Conservation (phyloP, 805 yeast genomes). For the Teunomyces barrocoloradensis region DNA sequence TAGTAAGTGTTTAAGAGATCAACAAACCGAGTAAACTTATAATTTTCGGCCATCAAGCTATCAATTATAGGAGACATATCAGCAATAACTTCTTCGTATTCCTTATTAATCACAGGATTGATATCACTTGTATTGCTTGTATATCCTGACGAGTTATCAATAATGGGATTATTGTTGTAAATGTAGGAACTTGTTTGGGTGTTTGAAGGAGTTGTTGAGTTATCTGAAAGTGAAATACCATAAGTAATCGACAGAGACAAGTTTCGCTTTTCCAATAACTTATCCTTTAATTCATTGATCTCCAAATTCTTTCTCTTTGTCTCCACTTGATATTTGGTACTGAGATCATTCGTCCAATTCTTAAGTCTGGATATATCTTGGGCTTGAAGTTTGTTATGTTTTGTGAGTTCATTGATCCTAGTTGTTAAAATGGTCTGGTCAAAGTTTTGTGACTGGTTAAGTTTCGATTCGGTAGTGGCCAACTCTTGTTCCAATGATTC, state of each 20-base stretch:
- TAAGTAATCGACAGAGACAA: conserved; percentile 26
- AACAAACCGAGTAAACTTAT: conserved; percentile 32
- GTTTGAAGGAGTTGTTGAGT: conserved; percentile 18
- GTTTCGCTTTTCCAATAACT: conserved; percentile 32
- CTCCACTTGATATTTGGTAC: conserved; percentile 34
- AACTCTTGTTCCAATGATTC: conserved; percentile 20
- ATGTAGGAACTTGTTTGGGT: conserved; percentile 11
- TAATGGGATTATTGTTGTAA: conserved; percentile 31
- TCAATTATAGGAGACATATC: conserved; percentile 36
- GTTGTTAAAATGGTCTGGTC: conserved; percentile 17
- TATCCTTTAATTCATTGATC: conserved; percentile 32
- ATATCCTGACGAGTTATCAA: conserved; percentile 19
- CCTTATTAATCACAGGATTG: conserved; percentile 11
- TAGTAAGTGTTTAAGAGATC: conserved; percentile 28
- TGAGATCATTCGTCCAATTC: conserved; percentile 27
- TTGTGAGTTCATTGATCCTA: conserved; percentile 16
- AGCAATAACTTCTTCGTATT: conserved; percentile 31
- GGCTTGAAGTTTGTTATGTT: conserved; percentile 23
- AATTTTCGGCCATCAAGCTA: conserved; percentile 35
- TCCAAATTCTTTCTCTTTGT: conserved; percentile 31
- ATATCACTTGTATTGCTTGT: conserved; percentile 2
- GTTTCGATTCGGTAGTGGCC: conserved; percentile 15
- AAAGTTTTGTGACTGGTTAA: conserved; percentile 13
- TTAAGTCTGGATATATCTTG: conserved; percentile 29
- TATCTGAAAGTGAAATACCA: conserved; percentile 21